Evolutionary conservation across 306 rosid genomes (phyloP), one percentile per base, ranked within the genome.

Genomic region (Prunus salicina): DNA sequence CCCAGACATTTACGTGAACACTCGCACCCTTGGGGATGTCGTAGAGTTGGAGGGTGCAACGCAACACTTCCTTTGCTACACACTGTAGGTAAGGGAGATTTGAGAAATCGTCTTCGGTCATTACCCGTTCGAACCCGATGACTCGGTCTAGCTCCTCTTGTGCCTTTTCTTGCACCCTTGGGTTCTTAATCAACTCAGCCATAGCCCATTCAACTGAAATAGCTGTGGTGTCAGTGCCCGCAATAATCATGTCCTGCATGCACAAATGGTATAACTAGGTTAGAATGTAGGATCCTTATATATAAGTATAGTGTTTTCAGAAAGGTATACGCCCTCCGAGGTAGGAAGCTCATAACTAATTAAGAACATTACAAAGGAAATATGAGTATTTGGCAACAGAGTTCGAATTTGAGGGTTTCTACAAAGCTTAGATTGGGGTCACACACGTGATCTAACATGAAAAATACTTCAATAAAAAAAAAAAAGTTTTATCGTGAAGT

Each of bases 41-140:
- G 30, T 92, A 95, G 97, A 16, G 98, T 92, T 60, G 98, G 97
- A 8, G 98, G 98, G 86, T 95, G 98, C 67, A 95, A 38, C 98
- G 72, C 41, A 90, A 0, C 0, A 96, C 91, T 67, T 95, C 98
- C 78, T 95, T 95, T n/a, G 88, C 91, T 2, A 92, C 80, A 46
- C 81, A 80, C 81, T 95, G 98, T 10, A 92, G 83, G 83, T 90
- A 95, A 6, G 91, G 97, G 1, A 92, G 90, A 81, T 57, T 80
- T 6, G 93, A 80, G 86, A 90, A 83, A 69, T 95, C 97, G 4
- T 58, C 20, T 84, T 95, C 97, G 0, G 67, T 63, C 67, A 63
- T 15, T 1, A 63, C 24, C 22, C 46, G 22, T 2, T 63, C 13
- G 3, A 30, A 3, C 43, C 67, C 67, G 4, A 63, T 30, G 12